Base-by-base conservation (phyloP, 331 rosid genomes). In the Telfairia occidentalis region DNA sequence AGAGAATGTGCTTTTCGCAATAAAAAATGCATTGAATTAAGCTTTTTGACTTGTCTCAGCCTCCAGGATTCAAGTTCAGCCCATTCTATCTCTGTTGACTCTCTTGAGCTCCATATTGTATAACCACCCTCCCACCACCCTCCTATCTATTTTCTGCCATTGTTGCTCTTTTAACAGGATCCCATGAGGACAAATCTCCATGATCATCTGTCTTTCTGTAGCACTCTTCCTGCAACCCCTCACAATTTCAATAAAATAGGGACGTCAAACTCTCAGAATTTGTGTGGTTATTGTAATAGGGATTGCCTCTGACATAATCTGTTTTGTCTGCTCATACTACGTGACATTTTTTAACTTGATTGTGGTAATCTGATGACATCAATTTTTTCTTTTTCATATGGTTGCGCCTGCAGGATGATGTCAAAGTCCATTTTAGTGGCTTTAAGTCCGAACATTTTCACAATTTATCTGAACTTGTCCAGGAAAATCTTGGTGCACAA, bases 401-500 rank as follows among this genome's bases (percentile, higher is more conserved):
- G 42, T 24, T 45, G 5, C 35, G 54, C 82, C 67, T 73, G 42
- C 96, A 95, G 97, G 96, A 92, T 75, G 80, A 87, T 80, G 76
- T 89, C 85, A 83, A 87, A 69, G 86, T 95, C 81, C 97, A 92
- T 83, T 90, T 85, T 74, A 73, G 93, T 77, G 99, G 99, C 71
- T 95, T 91, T 81, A 84, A 73, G 86, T 87, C 96, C 1, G 89
- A 85, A 75, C 89, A 95, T 77, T 85, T 87, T 86, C 99, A 95
- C 85, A 95, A 95, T 84, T 86, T 95, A 77, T 87, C 97, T 78
- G 92, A 95, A 60, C 96, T 95, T 75, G 97, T 92, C 49, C 90
- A 85, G 81, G 86, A 82, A 75, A 87, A 76, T 79, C 96, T 95
- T 63, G 96, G 88, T 54, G 83, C 83, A 49, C 96, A 90, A 78